A percentile compares a stretch with the other conserved stretches of the same genome.
phyloP scores from a whole-genome alignment of 164 flowering plant genomes.

The Annona cherimola region DNA sequence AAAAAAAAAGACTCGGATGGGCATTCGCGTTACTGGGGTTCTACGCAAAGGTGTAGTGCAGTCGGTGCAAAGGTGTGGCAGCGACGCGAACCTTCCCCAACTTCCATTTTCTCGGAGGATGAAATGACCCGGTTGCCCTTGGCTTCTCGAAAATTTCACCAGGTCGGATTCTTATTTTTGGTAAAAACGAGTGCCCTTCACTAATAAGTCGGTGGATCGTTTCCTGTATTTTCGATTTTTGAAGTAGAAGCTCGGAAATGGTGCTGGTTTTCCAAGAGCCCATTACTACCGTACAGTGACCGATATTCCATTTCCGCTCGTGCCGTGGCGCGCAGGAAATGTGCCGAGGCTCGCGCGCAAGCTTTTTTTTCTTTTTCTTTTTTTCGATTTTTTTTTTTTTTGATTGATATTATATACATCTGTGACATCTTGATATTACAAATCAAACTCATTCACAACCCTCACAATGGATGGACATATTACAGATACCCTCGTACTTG shows the following conservation, averaged over 20 bases:
- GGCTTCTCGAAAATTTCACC: not conserved
- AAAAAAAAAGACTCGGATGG: too few relatives aligned
- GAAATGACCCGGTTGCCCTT: not conserved
- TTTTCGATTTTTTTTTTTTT: too few relatives aligned
- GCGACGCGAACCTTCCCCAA: not conserved
- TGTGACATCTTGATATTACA: too few relatives aligned
- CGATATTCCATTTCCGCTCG: not conserved
- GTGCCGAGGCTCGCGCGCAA: too few relatives aligned
- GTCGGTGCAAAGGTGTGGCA: not conserved
- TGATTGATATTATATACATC: too few relatives aligned
- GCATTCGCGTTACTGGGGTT: not conserved
- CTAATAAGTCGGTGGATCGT: too few relatives aligned
- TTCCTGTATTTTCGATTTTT: not conserved
- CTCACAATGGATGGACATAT: too few relatives aligned
- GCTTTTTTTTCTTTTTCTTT: too few relatives aligned
- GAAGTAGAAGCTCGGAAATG: not conserved
- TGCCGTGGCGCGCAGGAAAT: too few relatives aligned
- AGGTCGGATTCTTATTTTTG: not conserved
- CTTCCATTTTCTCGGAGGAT: not conserved
- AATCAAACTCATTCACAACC: too few relatives aligned
- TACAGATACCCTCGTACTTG: too few relatives aligned
- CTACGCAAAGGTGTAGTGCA: not conserved
- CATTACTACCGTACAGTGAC: not conserved
- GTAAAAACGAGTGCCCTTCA: not conserved
- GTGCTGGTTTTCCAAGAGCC: not conserved